Evolutionary conservation across 2,329 filamentous ascomycete genomes (phyloP).

Genomic region (Monilinia vaccinii-corymbosi): DNA sequence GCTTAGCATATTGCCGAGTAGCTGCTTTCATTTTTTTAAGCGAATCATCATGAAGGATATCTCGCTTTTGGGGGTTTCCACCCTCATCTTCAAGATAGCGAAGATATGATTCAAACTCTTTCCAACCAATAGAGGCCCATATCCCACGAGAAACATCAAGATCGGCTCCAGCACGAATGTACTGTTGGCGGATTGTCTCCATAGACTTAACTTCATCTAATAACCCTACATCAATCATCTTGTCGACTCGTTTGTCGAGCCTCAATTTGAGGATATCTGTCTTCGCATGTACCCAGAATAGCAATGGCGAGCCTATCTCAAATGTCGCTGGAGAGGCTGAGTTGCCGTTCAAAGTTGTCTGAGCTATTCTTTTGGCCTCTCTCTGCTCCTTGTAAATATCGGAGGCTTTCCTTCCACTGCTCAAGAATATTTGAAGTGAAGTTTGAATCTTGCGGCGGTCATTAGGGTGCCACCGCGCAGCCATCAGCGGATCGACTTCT

Average conservation of each 20-base stretch:
- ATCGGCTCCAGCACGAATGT: slow-evolving; percentile 38
- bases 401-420: slow-evolving; percentile 72
- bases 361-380: slow-evolving; percentile 30
- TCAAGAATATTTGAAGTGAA: slow-evolving; percentile 82
- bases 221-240: slow-evolving; percentile 65
- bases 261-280: slow-evolving; percentile 58
- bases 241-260: slow-evolving; percentile 69
- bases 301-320: slow-evolving; percentile 27
- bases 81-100: slow-evolving; percentile 33
- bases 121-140: slow-evolving; percentile 95
- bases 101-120: slow-evolving; percentile 74
- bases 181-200: slow-evolving; percentile 36
- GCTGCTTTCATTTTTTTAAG: slow-evolving; percentile 72
- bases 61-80: slow-evolving; percentile 34
- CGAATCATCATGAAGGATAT: slow-evolving; percentile 46
- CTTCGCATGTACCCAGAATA: slow-evolving; percentile 84
- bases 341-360: slow-evolving; percentile 13
- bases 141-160: slow-evolving; percentile 76
- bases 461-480: slow-evolving; percentile 85
- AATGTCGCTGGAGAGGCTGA: neutral
- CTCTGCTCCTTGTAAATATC: slow-evolving; percentile 79
- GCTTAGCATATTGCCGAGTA: slow-evolving; percentile 79
- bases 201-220: slow-evolving; percentile 52
- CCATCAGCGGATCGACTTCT: slow-evolving; percentile 83
- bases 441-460: slow-evolving; percentile 83